Base-by-base conservation (phyloP, 192 early-diverging fungal species). In the Phycomyces blakesleeanus region DNA sequence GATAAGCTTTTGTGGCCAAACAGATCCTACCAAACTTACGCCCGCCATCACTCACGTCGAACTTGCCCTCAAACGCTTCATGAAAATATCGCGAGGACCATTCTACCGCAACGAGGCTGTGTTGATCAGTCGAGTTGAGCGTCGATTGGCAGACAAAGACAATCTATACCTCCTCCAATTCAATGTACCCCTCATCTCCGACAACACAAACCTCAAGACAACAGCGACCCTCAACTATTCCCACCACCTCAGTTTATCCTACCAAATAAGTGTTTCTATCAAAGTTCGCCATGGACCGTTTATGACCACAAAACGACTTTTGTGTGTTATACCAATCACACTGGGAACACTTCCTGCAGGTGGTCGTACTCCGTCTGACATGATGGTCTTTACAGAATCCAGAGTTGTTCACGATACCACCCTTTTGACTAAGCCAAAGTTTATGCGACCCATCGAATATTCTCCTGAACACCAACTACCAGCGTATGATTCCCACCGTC, bases 401-500 rank as follows among this genome's bases (percentile, higher is more conserved):
- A 16, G 34, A 24, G 59, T 61, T 5, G 20, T 20, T 8, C 25
- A 51, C 2, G 59, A 61, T 38, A 51, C 47, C 34, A 50, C 59
- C 3, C 26, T 61, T 2, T 37, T 49, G 14, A 61, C 59, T 16
- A 61, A 51, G 24, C 59, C 59, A 51, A 61, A 50, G 34, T 61
- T 61, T 40, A 51, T 61, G 29, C 29, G 29, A 2, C 29, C 29
- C 29, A 34, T 34, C 2, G 29, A 34, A 34, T 34, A 34, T 34
- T 34, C 29, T 34, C 29, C 29, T 7, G 29, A 34, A 34, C 29
- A 34, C 29, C 29, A 34, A 7, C 29, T 34, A 7, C 29, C 29
- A 7, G 29, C 29, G 29, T 34, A 34, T 34, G 29, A 34, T 34
- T 34, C 29, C 7, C 29, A 34, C 3, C 2, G 29, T 2, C 29